Percentiles rank a stretch among this genome's conserved stretches.
Conservation (phyloP, 495 filamentous ascomycete species). For the Trichoderma reesei region DNA sequence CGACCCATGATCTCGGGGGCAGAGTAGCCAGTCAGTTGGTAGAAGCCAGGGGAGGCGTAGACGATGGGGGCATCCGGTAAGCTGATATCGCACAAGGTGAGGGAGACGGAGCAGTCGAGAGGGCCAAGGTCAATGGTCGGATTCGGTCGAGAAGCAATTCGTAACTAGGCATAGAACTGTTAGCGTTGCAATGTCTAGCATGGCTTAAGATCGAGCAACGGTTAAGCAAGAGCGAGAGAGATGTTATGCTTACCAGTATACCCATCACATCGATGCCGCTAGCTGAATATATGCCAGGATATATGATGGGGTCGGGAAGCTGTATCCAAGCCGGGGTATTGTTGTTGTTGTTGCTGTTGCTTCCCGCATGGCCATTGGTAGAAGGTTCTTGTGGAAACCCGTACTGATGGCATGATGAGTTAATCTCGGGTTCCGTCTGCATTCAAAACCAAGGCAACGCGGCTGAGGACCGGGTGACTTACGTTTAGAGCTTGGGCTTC, state of each 20-base stretch:
- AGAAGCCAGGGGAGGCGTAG: conserved; percentile 37
- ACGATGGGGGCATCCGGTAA: conserved; percentile 37
- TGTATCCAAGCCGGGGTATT: neutral
- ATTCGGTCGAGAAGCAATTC: conserved; percentile 31
- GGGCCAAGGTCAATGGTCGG: conserved; percentile 35
- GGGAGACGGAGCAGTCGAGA: conserved; percentile 37
- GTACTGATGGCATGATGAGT: neutral
- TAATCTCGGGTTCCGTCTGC: neutral
- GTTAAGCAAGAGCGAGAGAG: neutral
- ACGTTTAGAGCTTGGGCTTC: neutral
- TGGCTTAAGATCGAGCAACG: too few relatives aligned
- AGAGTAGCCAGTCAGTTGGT: conserved; percentile 35
- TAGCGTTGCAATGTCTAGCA: too few relatives aligned
- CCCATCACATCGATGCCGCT: conserved; percentile 38
- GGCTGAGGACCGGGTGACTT: neutral
- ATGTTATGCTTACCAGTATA: conserved; percentile 31
- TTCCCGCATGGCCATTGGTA: neutral
- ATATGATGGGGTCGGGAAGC: conserved; percentile 30
- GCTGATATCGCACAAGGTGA: conserved; percentile 39
- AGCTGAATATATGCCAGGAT: conserved; percentile 36
- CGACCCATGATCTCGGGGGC: conserved; percentile 30
- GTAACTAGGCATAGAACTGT: conserved; percentile 19
- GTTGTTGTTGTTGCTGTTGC: neutral
- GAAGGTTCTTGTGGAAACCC: neutral
- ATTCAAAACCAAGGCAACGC: too few relatives aligned